phyloP scores from a whole-genome alignment of 2,329 filamentous ascomycete genomes.

The Aspergillus novofumigatus region DNA sequence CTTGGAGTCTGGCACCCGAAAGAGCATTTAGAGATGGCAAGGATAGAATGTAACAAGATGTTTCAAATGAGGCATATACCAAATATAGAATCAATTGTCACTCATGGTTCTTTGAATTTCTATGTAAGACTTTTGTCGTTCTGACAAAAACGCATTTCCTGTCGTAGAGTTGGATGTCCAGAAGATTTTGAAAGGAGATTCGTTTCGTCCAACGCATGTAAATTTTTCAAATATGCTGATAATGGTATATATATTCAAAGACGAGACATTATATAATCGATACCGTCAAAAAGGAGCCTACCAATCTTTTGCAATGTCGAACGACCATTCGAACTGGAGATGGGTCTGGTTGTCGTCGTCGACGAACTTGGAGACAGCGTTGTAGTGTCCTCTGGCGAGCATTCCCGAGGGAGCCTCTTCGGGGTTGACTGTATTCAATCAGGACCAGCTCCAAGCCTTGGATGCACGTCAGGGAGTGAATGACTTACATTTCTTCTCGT shows the following conservation, averaged over 20 bases:
- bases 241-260: conserved; percentile 17
- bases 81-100: not conserved
- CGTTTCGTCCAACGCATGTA: conserved; percentile 27
- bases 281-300: conserved; percentile 16
- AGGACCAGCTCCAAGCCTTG: not conserved
- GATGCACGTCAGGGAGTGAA: not conserved
- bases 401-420: conserved; percentile 92
- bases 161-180: not conserved
- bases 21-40: conserved; percentile 25
- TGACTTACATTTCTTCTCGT: conserved; percentile 84
- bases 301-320: conserved; percentile 97
- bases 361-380: conserved; percentile 81
- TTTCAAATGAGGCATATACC: not conserved
- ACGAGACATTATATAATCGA: not conserved
- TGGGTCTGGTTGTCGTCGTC: conserved; percentile 93
- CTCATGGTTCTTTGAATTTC: not conserved
- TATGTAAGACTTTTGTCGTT: not conserved
- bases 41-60: conserved; percentile 6
- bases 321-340: conserved; percentile 90
- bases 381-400: conserved; percentile 85
- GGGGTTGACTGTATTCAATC: conserved; percentile 63
- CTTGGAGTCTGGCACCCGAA: conserved; percentile 27
- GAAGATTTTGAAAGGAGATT: conserved; percentile 15
- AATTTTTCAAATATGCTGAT: conserved; percentile 23
- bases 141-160: not conserved